Base-by-base conservation (phyloP, 2,329 filamentous ascomycete species). In the Aureobasidium sp. region DNA sequence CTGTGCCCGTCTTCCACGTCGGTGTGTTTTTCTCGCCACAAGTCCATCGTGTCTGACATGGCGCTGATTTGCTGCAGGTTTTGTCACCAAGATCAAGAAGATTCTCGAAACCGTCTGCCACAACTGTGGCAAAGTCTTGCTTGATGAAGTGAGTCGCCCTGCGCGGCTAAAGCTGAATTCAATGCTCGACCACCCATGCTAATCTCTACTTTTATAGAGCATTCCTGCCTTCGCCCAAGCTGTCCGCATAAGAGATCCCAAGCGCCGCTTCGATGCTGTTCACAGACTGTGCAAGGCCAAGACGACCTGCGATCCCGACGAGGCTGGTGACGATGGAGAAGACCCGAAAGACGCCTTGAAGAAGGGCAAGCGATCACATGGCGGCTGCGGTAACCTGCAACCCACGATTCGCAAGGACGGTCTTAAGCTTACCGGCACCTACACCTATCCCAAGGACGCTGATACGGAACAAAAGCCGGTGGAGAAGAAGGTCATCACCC, bases 71-170 rank as follows among this genome's bases (percentile, higher is more conserved):
- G 66, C n/a, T 70, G 79, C 82, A 80, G 94, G 94, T 71, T 99
- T 97, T 78, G 89, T 99, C 79, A 95, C 90, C 76, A 97, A 97
- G 81, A 92, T 96, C 78, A 99, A 99, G 83, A 99, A 97, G 82
- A 86, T 99, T 70, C 82, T 99, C 76, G 95, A 99, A 83, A 94
- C 92, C 69, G 92, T 99, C 76, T 99, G 95, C 83, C 92, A 96
- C 80, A 97, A 95, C 77, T 99, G 95, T 83, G 93, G 92, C 79
- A 96, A 94, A 82, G 90, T 97, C 73, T 85, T 96, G 82, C 88
- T 91, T 78, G 92, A 97, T 84, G 90, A 91, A 87, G 93, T 97
- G 87, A 91, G 93, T 95, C 81, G 82, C 81, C 80, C 81, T 81
- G 79, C 63, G 54, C 54, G 54, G 54, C 54, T 42, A 32, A 45